Percentiles rank a stretch among this genome's conserved stretches.
phyloP scores from a whole-genome alignment of 2,329 filamentous ascomycete species.

The Penicillium vulpinum region DNA sequence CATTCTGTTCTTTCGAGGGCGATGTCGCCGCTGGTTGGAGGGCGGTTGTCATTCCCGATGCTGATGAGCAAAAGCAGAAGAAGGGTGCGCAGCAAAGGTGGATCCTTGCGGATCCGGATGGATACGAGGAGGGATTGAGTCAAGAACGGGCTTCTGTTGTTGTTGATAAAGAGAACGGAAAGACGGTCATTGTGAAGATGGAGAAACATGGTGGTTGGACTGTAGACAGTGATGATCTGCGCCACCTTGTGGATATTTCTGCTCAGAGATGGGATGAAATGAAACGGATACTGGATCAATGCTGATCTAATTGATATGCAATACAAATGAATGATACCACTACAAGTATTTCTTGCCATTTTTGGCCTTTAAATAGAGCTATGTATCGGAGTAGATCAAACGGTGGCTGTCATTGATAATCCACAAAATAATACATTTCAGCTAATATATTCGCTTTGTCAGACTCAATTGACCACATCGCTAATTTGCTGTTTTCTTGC shows the following conservation, averaged over 20 bases:
- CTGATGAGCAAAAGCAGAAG: slow-evolving; percentile 44
- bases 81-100: slow-evolving; percentile 52
- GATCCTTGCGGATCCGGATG: slow-evolving; percentile 85
- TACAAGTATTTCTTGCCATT: neutral
- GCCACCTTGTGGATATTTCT: slow-evolving; percentile 59
- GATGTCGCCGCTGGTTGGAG: slow-evolving; percentile 45
- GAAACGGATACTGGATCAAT: slow-evolving; percentile 43
- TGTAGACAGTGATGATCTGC: slow-evolving; percentile 65
- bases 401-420: neutral
- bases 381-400: neutral
- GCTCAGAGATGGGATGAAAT: slow-evolving; percentile 65
- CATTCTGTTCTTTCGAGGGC: slow-evolving; percentile 74
- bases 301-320: slow-evolving; percentile 20
- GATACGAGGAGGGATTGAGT: slow-evolving; percentile 83
- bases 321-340: slow-evolving; percentile 32
- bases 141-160: slow-evolving; percentile 80
- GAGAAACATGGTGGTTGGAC: slow-evolving; percentile 81
- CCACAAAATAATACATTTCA: neutral
- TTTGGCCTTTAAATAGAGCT: neutral
- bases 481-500: slow-evolving; percentile 11
- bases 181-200: slow-evolving; percentile 62
- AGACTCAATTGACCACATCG: neutral
- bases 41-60: slow-evolving; percentile 37
- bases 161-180: slow-evolving; percentile 60
- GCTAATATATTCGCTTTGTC: neutral